Percentiles rank a stretch among this genome's conserved stretches.
phyloP scores from a whole-genome alignment of 2,329 filamentous ascomycete species.

The Niveomyces coronatus region DNA sequence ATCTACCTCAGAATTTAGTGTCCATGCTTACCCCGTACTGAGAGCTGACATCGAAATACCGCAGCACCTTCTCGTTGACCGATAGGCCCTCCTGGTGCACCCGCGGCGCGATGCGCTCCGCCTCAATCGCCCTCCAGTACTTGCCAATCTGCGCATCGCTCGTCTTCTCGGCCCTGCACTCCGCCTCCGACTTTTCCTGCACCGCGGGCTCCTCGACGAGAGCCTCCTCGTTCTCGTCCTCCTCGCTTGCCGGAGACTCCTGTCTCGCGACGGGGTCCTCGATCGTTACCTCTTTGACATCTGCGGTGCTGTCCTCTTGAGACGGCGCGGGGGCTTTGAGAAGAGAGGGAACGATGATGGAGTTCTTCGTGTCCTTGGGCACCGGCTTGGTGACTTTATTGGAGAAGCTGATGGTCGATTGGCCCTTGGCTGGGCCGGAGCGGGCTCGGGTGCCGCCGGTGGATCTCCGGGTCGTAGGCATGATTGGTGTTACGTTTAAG shows the following conservation, averaged over 20 bases:
- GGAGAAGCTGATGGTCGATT: conserved; percentile 49
- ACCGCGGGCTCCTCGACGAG: conserved; percentile 19
- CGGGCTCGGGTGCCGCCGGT: conserved; percentile 27
- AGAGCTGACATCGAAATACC: conserved; percentile 85
- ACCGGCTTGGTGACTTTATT: conserved; percentile 45
- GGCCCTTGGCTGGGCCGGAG: conserved; percentile 30
- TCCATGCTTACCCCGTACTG: conserved; percentile 85
- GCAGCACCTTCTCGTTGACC: conserved; percentile 72
- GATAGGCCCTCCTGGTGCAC: conserved; percentile 70
- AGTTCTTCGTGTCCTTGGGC: conserved; percentile 36
- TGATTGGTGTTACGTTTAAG: conserved; percentile 16
- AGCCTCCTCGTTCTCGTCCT: conserved; percentile 16
- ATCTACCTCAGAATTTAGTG: too few species aligned
- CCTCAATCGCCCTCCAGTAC: conserved; percentile 71
- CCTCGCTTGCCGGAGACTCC: conserved; percentile 16
- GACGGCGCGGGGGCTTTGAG: conserved; percentile 23
- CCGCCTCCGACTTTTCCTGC: conserved; percentile 36
- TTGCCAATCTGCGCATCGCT: conserved; percentile 57
- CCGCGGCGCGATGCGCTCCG: conserved; percentile 52
- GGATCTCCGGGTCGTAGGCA: conserved; percentile 42
- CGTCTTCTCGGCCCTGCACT: conserved; percentile 53
- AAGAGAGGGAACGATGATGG: conserved; percentile 24
- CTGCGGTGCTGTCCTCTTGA: conserved; percentile 14
- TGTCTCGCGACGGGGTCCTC: conserved; percentile 12
- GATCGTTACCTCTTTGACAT: conserved; percentile 14